Percentiles rank a stretch among this genome's conserved stretches.
phyloP scores from a whole-genome alignment of 768 basidiomycete species.

The Hydnomerulius pinastri region DNA sequence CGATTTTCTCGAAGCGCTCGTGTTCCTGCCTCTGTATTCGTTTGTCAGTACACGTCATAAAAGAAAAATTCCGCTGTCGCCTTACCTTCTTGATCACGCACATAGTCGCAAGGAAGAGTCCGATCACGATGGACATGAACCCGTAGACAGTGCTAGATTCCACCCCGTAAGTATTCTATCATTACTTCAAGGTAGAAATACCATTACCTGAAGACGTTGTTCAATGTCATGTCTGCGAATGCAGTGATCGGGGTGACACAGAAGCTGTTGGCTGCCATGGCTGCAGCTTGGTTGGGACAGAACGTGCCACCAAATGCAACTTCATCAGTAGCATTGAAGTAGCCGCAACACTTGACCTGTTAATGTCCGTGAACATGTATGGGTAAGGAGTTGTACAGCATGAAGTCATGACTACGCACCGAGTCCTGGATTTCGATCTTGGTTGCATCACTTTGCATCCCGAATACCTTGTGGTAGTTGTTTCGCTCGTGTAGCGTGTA shows the following conservation, averaged over 20 bases:
- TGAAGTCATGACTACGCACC: slow-evolving; percentile 42
- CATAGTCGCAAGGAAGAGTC: slow-evolving; percentile 75
- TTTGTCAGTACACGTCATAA: slow-evolving; percentile 5
- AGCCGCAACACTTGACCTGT: slow-evolving; percentile 85
- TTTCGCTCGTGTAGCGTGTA: slow-evolving; percentile 71
- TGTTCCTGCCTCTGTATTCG: slow-evolving; percentile 68
- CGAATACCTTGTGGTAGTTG: slow-evolving; percentile 65
- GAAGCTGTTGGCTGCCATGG: slow-evolving; percentile 46
- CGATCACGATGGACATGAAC: slow-evolving; percentile 77
- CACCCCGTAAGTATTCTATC: background rate
- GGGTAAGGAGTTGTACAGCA: background rate
- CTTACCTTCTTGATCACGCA: slow-evolving; percentile 82
- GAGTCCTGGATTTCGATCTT: slow-evolving; percentile 69
- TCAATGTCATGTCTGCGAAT: slow-evolving; percentile 71
- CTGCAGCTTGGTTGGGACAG: slow-evolving; percentile 48
- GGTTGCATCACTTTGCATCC: slow-evolving; percentile 42
- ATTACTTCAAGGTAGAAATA: slow-evolving; percentile 33
- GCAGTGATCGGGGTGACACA: slow-evolving; percentile 73
- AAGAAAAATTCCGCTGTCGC: background rate
- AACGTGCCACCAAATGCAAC: slow-evolving; percentile 62
- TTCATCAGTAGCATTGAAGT: slow-evolving; percentile 65
- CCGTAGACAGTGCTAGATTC: slow-evolving; percentile 65
- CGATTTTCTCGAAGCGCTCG: slow-evolving; percentile 87
- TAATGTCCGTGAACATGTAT: slow-evolving; percentile 1
- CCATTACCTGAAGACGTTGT: slow-evolving; percentile 87